Evolutionary conservation across 805 yeast genomes (phyloP).

Genomic region (Candida railenensis): DNA sequence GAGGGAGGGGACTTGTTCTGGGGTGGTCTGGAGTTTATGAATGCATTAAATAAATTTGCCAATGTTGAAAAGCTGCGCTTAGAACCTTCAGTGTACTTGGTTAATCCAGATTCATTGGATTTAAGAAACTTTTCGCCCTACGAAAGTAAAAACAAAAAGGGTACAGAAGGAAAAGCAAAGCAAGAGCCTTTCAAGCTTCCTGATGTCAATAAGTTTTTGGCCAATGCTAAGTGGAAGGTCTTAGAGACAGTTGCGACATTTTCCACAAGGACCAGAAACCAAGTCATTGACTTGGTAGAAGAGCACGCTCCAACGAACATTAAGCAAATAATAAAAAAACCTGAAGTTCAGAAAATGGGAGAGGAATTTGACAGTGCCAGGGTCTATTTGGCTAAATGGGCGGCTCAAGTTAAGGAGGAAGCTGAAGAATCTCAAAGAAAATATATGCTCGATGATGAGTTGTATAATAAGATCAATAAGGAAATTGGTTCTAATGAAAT

Average conservation of each 20-base stretch:
- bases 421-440: conserved; percentile 62
- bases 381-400: conserved; percentile 95
- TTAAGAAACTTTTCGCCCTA: conserved; percentile 53
- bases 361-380: conserved; percentile 93
- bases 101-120: conserved; percentile 76
- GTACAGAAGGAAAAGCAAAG: conserved; percentile 1
- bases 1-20: conserved; percentile 60
- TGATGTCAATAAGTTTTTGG: conserved; percentile 49
- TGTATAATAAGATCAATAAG: conserved; percentile 53
- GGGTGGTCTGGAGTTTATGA: conserved; percentile 86
- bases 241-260: conserved; percentile 82
- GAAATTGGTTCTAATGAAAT: conserved; percentile 63
- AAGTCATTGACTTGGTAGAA: conserved; percentile 62
- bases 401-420: conserved; percentile 87
- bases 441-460: conserved; percentile 55
- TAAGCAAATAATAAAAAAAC: conserved; percentile 61
- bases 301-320: conserved; percentile 61
- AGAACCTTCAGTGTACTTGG: conserved; percentile 69
- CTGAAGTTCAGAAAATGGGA: conserved; percentile 78
- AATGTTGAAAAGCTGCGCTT: conserved; percentile 66
- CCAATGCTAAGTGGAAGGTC: conserved; percentile 80
- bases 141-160: conserved; percentile 10
- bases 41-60: conserved; percentile 51
- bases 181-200: conserved; percentile 27
- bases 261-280: conserved; percentile 48